Conservation (phyloP, 2,329 filamentous ascomycete species). For the Plenodomus lindquistii region DNA sequence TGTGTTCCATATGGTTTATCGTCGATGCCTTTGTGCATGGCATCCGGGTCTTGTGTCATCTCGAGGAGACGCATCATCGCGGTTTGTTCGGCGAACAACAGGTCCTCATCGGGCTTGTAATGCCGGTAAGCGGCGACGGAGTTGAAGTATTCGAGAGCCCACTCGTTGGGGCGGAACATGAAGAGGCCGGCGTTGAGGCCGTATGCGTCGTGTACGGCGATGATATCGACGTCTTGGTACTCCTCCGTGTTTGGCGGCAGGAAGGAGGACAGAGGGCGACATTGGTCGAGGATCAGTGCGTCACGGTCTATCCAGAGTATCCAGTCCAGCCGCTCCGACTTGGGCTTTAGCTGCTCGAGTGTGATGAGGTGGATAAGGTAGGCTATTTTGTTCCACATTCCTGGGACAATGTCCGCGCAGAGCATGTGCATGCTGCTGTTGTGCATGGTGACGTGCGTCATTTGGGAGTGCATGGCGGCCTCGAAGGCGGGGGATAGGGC, state of each 20-base stretch:
- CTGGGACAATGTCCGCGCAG: background rate
- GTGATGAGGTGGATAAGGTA: slow-evolving; percentile 48
- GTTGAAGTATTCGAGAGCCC: slow-evolving; percentile 46
- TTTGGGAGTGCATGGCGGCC: background rate
- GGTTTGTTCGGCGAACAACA: slow-evolving; percentile 47
- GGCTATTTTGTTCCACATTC: background rate
- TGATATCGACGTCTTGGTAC: slow-evolving; percentile 31
- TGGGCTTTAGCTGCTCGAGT: slow-evolving; percentile 40
- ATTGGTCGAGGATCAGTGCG: slow-evolving; percentile 50
- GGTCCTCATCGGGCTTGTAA: slow-evolving; percentile 41
- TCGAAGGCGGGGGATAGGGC: background rate
- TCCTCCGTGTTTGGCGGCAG: slow-evolving; percentile 31
- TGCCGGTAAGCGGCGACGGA: slow-evolving; percentile 46
- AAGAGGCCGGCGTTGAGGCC: slow-evolving; percentile 53
- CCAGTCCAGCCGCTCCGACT: slow-evolving; percentile 47
- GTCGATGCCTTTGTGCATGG: slow-evolving; percentile 28
- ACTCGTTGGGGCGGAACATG: slow-evolving; percentile 45
- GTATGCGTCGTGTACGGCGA: slow-evolving; percentile 47
- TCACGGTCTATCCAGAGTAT: slow-evolving; percentile 52
- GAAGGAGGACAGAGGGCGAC: slow-evolving; percentile 47
- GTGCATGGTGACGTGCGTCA: background rate
- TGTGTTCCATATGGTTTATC: background rate
- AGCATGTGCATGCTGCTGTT: background rate
- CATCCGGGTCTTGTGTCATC: slow-evolving; percentile 36
- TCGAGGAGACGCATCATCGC: slow-evolving; percentile 47